Conservation (phyloP, 805 yeast species). For the Ogataea zsoltii region DNA sequence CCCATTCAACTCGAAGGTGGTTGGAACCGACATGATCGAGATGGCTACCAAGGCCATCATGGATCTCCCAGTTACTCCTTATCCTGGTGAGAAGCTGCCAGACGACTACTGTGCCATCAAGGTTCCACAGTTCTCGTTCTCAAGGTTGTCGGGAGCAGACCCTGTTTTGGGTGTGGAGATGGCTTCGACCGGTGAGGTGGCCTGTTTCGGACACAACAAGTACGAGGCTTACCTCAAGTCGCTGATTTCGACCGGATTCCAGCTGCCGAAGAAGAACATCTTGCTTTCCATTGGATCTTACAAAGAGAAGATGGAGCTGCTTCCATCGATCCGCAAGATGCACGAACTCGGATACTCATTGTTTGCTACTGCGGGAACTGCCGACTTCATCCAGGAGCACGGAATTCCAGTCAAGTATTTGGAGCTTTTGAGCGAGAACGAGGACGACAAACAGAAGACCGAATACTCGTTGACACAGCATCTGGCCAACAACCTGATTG, state of each 20-base stretch:
- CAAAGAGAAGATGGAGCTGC: constrained; percentile 91
- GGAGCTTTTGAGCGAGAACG: constrained; percentile 76
- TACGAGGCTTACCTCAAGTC: constrained; percentile 97
- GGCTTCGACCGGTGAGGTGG: constrained; percentile 99
- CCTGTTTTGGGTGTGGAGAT: constrained; percentile 97
- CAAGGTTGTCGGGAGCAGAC: constrained; percentile 96
- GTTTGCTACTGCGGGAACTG: constrained; percentile 99
- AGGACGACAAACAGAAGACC: constrained; percentile 74
- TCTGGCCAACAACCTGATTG: constrained; percentile 94
- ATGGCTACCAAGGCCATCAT: constrained; percentile 95
- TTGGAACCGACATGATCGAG: constrained; percentile 94
- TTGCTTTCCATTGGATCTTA: constrained; percentile 92
- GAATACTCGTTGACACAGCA: constrained; percentile 96
- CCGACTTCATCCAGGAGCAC: constrained; percentile 96
- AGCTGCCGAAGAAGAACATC: constrained; percentile 91
- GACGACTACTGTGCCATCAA: constrained; percentile 93
- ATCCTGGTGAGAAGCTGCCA: constrained; percentile 87
- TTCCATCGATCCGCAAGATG: constrained; percentile 82
- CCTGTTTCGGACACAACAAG: constrained; percentile 93
- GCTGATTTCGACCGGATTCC: constrained; percentile 92
- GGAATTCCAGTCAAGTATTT: constrained; percentile 91
- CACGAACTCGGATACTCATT: constrained; percentile 83
- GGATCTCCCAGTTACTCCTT: constrained; percentile 85
- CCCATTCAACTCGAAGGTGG: constrained; percentile 97
- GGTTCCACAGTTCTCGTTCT: constrained; percentile 97